Base-by-base conservation (phyloP, 139 green algal species). In the Diplosphaera chodatii region DNA sequence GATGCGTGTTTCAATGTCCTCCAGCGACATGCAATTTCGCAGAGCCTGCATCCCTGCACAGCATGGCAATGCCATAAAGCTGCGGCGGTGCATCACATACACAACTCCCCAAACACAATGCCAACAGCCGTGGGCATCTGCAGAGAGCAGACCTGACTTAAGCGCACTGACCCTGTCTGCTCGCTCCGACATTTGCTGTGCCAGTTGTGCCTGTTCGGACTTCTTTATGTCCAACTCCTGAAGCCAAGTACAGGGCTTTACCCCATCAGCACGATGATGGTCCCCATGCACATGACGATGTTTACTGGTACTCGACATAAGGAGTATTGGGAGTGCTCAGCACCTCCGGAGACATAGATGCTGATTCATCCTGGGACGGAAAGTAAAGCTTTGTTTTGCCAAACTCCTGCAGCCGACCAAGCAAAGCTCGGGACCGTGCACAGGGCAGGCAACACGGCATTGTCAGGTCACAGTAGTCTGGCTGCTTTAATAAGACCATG, bases 351-450 rank as follows among this genome's bases (percentile, higher is more conserved):
- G 67, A 66, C 0, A 91, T 37, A 0, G 84, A 76, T 21, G 74
- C 73, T 1, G 80, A 59, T 4, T 81, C 78, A 2, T 80, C 66
- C 66, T 96, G 91, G 10, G 71, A 62, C 6, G 87, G 78, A n/a
- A 89, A 77, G 76, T 91, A 96, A 0, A 96, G 82, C 70, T 92
- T 94, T 20, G 83, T 83, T 70, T 93, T 93, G 4, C 88, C 88
- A 81, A 91, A 93, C 65, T 91, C 88, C 88, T 93, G 79, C 48
- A 69, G 15, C 29, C 4, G n/a, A n/a, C 34, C 37, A 21, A 15
- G n/a, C n/a, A n/a, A n/a, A n/a, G n/a, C n/a, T n/a, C n/a, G n/a
- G n/a, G n/a, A n/a, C n/a, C n/a, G n/a, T n/a, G n/a, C n/a, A n/a
- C n/a, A n/a, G n/a, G n/a, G n/a, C n/a, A n/a, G n/a, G n/a, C n/a